Evolutionary conservation across 345 rosid species (phyloP).

Genomic region (Eucalyptus rudis): DNA sequence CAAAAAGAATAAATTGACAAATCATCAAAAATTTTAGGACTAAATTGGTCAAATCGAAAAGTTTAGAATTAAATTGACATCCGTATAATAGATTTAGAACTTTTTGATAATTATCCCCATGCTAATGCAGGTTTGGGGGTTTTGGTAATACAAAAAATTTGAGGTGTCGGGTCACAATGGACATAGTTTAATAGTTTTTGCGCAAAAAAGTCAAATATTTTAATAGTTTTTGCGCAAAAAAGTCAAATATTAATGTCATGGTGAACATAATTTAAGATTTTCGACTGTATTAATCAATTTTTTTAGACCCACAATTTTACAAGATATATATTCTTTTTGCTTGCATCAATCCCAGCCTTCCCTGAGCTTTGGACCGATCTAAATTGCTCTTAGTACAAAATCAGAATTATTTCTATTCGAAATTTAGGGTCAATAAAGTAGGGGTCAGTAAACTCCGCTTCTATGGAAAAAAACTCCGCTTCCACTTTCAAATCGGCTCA

Average conservation of each 20-base stretch:
- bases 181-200: neutral
- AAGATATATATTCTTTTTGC: neutral
- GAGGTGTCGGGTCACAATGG: neutral
- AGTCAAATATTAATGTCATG: neutral
- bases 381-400: neutral
- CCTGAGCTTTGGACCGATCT: neutral
- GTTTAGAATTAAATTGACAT: neutral
- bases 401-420: neutral
- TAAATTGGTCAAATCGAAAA: neutral
- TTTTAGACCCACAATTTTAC: neutral
- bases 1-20: neutral
- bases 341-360: neutral
- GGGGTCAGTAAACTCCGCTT: neutral
- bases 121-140: neutral
- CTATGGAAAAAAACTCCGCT: neutral
- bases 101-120: neutral
- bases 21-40: neutral
- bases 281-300: neutral
- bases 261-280: neutral
- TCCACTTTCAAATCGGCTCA: neutral
- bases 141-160: neutral
- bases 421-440: neutral
- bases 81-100: accelerated
- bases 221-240: no score
- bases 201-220: no score